Evolutionary conservation across 805 yeast genomes (phyloP).

Genomic region (Ogataea nonfermentans): DNA sequence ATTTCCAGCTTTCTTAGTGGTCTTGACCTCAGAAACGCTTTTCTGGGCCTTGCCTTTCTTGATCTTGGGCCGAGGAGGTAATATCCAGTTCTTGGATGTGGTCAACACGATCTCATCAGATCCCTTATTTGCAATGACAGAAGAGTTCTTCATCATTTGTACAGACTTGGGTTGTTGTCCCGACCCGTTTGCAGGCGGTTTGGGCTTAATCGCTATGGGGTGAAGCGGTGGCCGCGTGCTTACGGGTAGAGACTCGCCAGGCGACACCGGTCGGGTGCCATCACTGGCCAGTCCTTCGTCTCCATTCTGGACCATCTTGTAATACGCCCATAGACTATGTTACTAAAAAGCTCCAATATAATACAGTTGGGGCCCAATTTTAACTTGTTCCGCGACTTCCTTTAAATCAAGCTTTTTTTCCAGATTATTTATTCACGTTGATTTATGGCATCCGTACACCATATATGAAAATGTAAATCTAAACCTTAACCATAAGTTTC

Average conservation of each 20-base stretch:
- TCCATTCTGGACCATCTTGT: conserved; percentile 3
- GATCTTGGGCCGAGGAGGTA: conserved; percentile 53
- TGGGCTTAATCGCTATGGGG: conserved; percentile 10
- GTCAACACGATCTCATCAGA: conserved; percentile 35
- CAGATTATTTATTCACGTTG: not conserved
- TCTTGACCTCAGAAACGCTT: conserved; percentile 9
- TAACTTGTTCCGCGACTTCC: conserved; percentile 8
- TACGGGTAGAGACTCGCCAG: not conserved
- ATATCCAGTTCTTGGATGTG: conserved; percentile 45
- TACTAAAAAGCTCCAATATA: not conserved
- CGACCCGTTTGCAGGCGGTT: conserved; percentile 2
- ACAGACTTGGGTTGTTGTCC: conserved; percentile 5
- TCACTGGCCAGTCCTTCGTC: conserved; percentile 4
- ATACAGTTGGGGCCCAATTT: not conserved
- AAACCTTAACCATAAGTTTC: conserved; percentile 26
- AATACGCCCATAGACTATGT: conserved; percentile 1
- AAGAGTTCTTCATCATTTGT: conserved; percentile 10
- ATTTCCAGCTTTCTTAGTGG: conserved; percentile 14
- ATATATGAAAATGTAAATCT: conserved; percentile 2
- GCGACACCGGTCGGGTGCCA: not conserved
- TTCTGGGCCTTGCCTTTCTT: conserved; percentile 22
- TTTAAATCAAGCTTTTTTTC: not conserved
- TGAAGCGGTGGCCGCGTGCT: conserved; percentile 8
- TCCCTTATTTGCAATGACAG: conserved; percentile 24
- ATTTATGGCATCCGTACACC: not conserved